phyloP scores from a whole-genome alignment of 1,284 basidiomycete species.

The Anthracocystis panici-leucophaei region DNA sequence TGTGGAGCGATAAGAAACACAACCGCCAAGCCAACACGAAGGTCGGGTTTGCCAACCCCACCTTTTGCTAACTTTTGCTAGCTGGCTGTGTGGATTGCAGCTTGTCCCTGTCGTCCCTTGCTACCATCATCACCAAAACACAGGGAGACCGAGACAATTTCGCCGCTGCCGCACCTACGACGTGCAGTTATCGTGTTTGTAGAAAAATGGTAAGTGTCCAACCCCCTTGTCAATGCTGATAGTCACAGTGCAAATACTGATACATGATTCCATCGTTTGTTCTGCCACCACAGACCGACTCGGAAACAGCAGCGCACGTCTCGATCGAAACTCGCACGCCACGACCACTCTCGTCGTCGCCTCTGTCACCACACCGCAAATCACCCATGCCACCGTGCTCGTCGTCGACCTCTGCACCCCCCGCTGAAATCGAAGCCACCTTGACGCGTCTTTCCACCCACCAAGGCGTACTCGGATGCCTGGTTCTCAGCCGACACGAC shows the following conservation, averaged over 20 bases:
- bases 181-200: too few relatives aligned
- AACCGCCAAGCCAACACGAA: not conserved
- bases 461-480: slow-evolving; percentile 55
- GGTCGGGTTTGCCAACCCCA: not conserved
- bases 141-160: too few relatives aligned
- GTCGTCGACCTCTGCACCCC: slow-evolving; percentile 42
- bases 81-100: too few relatives aligned
- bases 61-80: too few relatives aligned
- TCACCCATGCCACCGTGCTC: slow-evolving; percentile 59
- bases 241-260: not conserved
- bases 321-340: slow-evolving; percentile 23
- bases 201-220: too few relatives aligned
- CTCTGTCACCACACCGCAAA: slow-evolving; percentile 32
- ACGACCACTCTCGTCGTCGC: slow-evolving; percentile 35
- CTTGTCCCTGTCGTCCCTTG: too few relatives aligned
- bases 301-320: slow-evolving; percentile 15
- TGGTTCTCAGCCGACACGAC: slow-evolving; percentile 60
- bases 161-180: too few relatives aligned
- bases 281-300: slow-evolving; percentile 14
- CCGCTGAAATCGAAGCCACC: slow-evolving; percentile 63
- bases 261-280: not conserved
- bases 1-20: slow-evolving; percentile 36
- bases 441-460: slow-evolving; percentile 58
- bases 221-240: too few relatives aligned
- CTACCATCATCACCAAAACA: too few relatives aligned